Base-by-base conservation (phyloP, 2,329 filamentous ascomycete genomes). In the Endothia cerciana region DNA sequence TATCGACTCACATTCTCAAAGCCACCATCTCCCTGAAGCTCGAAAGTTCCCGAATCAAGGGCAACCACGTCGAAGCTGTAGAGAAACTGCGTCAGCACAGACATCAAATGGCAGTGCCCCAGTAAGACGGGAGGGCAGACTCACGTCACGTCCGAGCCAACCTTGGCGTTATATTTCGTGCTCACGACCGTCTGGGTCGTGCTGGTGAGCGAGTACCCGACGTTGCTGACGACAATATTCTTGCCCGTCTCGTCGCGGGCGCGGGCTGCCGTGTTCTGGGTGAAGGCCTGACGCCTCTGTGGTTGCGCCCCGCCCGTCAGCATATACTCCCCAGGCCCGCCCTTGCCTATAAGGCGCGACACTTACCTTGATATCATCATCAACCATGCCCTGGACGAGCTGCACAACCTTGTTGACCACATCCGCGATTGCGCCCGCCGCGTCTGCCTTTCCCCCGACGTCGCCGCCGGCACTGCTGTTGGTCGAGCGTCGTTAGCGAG, bases 391-490 rank as follows among this genome's bases (percentile, higher is more conserved):
- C 47, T 51, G 47, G 3, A 51, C 47, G 6, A 51, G 47, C 47
- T 51, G 19, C 19, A 51, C 47, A 5, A 25, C n/a, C n/a, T 51
- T 51, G 47, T 28, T 51, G 10, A 51, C 3, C 10, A 51, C 47
- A 13, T 51, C 47, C 10, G 47, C 22, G 13, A 51, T 3, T 11
- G 47, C 47, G 22, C 47, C 47, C 4, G 22, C 47, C 15, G 13
- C n/a, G n/a, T 51, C 47, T 51, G 47, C 47, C 41, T 43, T 43
- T 43, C 41, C 41, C 13, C 41, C 41, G 41, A 43, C 41, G 41
- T 43, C 41, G 19, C 41, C 41, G 13, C 41, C 41, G 13, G 41
- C 13, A n/a, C 41, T 43, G 4, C 1, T 22, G 5, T 51, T 51
- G n/a, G n/a, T 11, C n/a, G 47, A 51, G 10, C 47, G 47, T 22